These are phyloP conservation scores for Closterium sp. DNA, from an alignment of 139 green algal species.

Conservation along the genomic window DNA sequence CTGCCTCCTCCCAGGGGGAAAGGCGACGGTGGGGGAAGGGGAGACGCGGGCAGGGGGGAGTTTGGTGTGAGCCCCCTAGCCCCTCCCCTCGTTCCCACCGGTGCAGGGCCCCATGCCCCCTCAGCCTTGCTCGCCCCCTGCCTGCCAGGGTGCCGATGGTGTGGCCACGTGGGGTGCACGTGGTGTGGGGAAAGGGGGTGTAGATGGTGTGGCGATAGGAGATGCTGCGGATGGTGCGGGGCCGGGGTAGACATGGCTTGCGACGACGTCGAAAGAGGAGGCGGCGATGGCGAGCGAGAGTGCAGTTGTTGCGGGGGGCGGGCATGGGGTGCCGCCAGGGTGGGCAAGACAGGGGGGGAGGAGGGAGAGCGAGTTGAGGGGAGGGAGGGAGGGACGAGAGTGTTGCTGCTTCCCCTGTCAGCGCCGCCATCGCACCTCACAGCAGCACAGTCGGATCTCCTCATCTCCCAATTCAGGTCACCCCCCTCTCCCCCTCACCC, in stretches of 20 bases:
- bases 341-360: background rate
- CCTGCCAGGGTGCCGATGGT: background rate
- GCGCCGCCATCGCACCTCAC: background rate
- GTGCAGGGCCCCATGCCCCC: background rate
- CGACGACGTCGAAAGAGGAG: background rate
- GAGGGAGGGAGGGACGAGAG: background rate
- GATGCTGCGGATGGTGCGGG: background rate
- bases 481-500: no score
- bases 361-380: background rate
- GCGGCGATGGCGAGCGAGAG: background rate
- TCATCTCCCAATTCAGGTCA: background rate
- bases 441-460: background rate
- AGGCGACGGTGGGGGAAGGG: background rate
- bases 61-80: background rate
- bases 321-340: background rate
- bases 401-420: background rate
- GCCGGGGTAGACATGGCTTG: background rate
- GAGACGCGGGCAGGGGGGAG: background rate
- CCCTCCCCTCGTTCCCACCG: background rate
- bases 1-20: background rate
- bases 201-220: background rate
- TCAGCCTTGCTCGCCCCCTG: background rate
- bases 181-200: background rate
- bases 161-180: background rate
- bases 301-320: background rate